Evolutionary conservation across 441 rosid genomes (phyloP), one percentile per base, ranked within the genome.

Genomic region (Syzygium syzygioides): DNA sequence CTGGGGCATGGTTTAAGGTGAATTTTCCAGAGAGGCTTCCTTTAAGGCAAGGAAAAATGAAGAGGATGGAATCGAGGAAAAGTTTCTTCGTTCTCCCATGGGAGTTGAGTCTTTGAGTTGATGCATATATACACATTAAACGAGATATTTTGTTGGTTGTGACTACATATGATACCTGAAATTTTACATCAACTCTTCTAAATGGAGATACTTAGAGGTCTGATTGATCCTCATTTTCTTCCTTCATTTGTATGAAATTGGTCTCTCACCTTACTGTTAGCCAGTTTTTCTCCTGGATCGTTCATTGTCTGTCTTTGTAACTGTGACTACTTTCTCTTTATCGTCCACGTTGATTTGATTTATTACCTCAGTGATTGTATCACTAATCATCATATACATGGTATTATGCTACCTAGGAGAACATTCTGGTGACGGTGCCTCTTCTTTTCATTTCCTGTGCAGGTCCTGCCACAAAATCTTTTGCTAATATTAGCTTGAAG

Each of bases 401-500:
- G 66, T 60, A 13, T 26, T 13, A 28, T 60, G 7, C 66, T 23
- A 23, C 52, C 52, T 2, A 14, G n/a, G n/a, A 76, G 83, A 76
- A 12, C 83, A 76, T 76, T 41, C 83, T 76, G 83, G 83, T 76
- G 83, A 76, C 10, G 3, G 62, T 41, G n/a, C 23, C 34, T 12
- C 79, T 59, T 30, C n/a, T n/a, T 86, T 14, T 86, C 57, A 50
- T 86, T 41, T 86, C 32, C 37, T 28, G 66, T 76, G 88, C 88
- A 89, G 90, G 41, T 86, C 84, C 30, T 32, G 32, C 37, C 25
- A 37, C 88, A 86, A 89, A 89, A 59, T 53, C 45, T 20, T 86
- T 53, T 59, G 60, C 83, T 37, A 88, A 89, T 86, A 50, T 52
- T 52, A 79, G 62, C 86, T 79, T 59, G 90, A 89, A 80, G 83